Evolutionary conservation across 495 filamentous ascomycete genomes (phyloP), one percentile per base, ranked within the genome.

Genomic region (Xylaria intraflava): DNA sequence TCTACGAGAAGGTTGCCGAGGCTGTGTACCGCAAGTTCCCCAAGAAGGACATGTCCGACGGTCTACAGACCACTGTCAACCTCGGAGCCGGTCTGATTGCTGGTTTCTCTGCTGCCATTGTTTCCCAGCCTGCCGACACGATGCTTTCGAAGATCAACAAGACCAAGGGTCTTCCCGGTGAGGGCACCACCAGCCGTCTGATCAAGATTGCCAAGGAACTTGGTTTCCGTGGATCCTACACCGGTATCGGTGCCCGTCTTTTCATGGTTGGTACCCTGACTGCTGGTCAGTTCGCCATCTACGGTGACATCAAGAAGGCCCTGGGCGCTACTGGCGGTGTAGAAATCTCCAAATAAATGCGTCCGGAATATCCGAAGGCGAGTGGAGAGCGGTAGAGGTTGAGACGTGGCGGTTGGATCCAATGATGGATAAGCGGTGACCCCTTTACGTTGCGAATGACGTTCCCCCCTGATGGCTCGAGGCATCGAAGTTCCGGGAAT

Each of bases 81-180:
- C 82, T 98, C 53, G 91, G 92, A 56, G 86, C 87, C 65, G 93
- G 93, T 86, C 83, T 97, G 62, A 83, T 96, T 63, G 93, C 93
- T 67, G 92, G 93, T 88, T 92, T 98, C 78, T 92, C 93, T 57
- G 93, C 93, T 59, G 93, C 93, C 66, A 63, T 96, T 70, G 85
- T 98, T 65, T 97, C 93, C 41, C 93, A 98, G 78, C 92, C 93
- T 64, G 93, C 93, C 68, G 93, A 97, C 73, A 98, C 93, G 67
- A 97, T 97, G 93, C 84, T 98, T 64, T 86, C 80, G 78, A 97
- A 97, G 84, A 98, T 98, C 83, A 98, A 98, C 88, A 98, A 98
- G 89, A 95, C 90, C 74, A 89, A 88, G 76, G 93, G 93, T 72
- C 77, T 84, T 42, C 93, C 93, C 52, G 93, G 93, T 75, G 92